phyloP scores from a whole-genome alignment of 2,329 filamentous ascomycete genomes.

The Monosporascus sp. region DNA sequence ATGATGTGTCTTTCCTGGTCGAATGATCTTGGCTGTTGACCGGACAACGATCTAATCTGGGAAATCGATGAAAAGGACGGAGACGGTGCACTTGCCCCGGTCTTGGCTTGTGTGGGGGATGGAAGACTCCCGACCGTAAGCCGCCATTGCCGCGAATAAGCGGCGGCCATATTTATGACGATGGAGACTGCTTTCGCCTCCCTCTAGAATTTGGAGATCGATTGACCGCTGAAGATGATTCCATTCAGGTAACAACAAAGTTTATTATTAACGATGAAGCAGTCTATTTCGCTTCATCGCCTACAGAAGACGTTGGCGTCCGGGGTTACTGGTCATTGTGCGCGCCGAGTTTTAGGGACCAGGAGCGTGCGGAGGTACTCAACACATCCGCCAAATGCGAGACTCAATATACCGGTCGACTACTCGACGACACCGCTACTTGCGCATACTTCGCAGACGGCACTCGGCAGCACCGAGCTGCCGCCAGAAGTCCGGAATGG shows the following conservation, averaged over 20 bases:
- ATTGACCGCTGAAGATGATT: constrained; percentile 11
- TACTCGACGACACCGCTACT: constrained; percentile 79
- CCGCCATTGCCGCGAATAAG: constrained; percentile 25
- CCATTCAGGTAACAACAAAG: constrained; percentile 3
- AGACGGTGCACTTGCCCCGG: not conserved
- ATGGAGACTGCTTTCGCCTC: constrained; percentile 7
- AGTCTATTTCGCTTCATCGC: constrained; percentile 12
- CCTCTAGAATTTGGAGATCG: constrained; percentile 1
- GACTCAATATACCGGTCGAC: constrained; percentile 81
- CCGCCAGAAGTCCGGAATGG: constrained; percentile 59
- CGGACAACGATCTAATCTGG: constrained; percentile 36
- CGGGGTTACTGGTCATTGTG: constrained; percentile 4
- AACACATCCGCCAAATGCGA: constrained; percentile 54
- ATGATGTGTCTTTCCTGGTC: not conserved
- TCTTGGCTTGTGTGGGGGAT: not conserved
- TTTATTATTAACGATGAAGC: constrained; percentile 17
- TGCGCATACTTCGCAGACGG: constrained; percentile 69
- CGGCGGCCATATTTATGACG: constrained; percentile 17
- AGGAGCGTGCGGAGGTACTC: constrained; percentile 37
- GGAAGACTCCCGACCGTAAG: not conserved
- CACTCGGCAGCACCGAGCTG: constrained; percentile 69
- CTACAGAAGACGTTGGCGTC: constrained; percentile 17
- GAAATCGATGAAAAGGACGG: no score
- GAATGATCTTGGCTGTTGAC: constrained; percentile 27
- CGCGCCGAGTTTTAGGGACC: constrained; percentile 1